phyloP scores from a whole-genome alignment of 1,139 yeast species.

The Protomyces arabidopsidicola region DNA sequence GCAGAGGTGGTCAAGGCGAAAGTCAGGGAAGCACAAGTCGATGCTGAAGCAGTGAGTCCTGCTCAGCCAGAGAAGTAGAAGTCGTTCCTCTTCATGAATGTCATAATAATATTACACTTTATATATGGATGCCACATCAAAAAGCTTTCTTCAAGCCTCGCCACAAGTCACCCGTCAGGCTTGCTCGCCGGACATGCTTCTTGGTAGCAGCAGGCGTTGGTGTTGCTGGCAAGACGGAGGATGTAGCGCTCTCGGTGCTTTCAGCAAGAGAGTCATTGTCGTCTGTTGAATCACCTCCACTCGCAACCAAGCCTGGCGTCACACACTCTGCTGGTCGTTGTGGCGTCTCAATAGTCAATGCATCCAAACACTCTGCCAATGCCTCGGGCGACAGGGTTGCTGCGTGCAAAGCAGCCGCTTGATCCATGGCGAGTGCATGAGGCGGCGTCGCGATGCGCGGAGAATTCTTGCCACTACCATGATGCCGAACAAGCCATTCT shows the following conservation, averaged over 20 bases:
- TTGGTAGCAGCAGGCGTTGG: neutral
- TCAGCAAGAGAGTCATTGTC: neutral
- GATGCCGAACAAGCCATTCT: neutral
- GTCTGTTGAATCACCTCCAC: neutral
- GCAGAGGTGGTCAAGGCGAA: slow-evolving; percentile 31
- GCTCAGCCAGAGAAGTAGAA: neutral
- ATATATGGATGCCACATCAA: neutral
- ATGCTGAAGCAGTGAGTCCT: neutral
- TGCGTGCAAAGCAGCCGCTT: neutral
- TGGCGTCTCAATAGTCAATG: neutral
- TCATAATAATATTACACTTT: neutral
- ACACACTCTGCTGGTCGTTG: neutral
- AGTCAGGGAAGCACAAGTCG: slow-evolving; percentile 28
- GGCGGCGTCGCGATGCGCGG: neutral
- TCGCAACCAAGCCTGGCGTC: neutral
- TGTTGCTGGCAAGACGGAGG: neutral
- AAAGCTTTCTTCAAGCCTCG: neutral
- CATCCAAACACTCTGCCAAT: neutral
- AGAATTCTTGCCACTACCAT: neutral
- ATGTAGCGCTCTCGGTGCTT: neutral
- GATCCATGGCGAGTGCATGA: neutral
- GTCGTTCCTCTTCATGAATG: neutral
- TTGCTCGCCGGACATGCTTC: neutral
- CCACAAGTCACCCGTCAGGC: neutral
- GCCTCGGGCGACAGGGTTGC: neutral